Conservation (phyloP, 108 stramenopile genomes). For the Bacterosira constricta region DNA sequence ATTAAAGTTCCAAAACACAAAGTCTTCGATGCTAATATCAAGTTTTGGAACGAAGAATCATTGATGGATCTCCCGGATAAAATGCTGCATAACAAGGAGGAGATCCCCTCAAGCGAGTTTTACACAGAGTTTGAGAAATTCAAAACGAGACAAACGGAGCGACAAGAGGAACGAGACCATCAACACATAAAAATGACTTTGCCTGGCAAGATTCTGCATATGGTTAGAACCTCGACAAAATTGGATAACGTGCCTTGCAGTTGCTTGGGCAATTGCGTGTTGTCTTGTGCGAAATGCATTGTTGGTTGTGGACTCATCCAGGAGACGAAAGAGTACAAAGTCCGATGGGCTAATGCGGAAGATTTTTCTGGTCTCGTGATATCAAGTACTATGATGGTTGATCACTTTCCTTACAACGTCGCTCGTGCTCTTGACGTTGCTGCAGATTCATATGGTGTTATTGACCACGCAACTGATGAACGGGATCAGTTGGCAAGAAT, state of each 20-base stretch:
- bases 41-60: slow-evolving; percentile 18
- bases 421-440: slow-evolving; percentile 35
- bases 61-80: slow-evolving; percentile 3
- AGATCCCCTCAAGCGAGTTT: slow-evolving; percentile 23
- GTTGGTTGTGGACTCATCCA: background rate
- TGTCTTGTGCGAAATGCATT: slow-evolving; percentile 8
- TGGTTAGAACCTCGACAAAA: slow-evolving; percentile 73
- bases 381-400: slow-evolving; percentile 34
- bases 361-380: slow-evolving; percentile 32
- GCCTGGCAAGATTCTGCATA: slow-evolving; percentile 79
- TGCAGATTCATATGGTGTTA: slow-evolving; percentile 25
- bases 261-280: slow-evolving; percentile 10
- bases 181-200: slow-evolving; percentile 59
- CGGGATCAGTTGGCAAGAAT: too few relatives aligned
- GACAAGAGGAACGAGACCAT: slow-evolving; percentile 58
- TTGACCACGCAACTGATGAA: too few relatives aligned
- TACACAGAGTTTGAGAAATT: slow-evolving; percentile 18
- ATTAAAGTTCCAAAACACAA: slow-evolving; percentile 87
- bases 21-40: slow-evolving; percentile 55
- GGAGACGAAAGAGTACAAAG: slow-evolving; percentile 30
- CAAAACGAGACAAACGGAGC: slow-evolving; percentile 18
- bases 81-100: slow-evolving; percentile 5
- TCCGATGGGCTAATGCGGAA: slow-evolving; percentile 31
- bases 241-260: slow-evolving; percentile 37
- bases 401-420: slow-evolving; percentile 45